Percentiles rank a stretch among this genome's conserved stretches.
Evolutionary conservation across 129 eudicot species (phyloP).

Genomic region (Apium graveolens): DNA sequence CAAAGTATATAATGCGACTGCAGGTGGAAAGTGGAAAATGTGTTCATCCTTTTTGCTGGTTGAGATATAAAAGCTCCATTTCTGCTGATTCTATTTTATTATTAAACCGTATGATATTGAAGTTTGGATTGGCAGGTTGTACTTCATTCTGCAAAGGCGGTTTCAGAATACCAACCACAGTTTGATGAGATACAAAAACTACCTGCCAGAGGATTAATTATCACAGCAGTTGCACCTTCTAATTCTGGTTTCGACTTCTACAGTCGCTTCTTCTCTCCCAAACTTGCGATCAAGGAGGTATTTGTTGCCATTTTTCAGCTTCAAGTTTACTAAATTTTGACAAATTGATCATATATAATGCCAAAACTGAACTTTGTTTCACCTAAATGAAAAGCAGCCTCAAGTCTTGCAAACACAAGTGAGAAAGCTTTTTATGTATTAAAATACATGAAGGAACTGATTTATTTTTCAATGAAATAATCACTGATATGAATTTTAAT

Average conservation of each 20-base stretch:
- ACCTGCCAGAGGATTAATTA: constrained; percentile 56
- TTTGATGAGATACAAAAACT: constrained; percentile 48
- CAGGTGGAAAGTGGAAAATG: neutral
- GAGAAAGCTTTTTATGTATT: neutral
- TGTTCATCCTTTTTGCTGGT: too few relatives aligned
- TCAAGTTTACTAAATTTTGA: neutral
- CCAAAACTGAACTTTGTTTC: neutral
- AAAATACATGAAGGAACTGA: neutral
- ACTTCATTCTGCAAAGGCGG: constrained; percentile 52
- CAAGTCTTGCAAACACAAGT: neutral
- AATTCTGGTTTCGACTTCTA: constrained; percentile 75
- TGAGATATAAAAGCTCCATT: neutral
- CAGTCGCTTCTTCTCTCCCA: constrained; percentile 74
- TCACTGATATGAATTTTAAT: neutral
- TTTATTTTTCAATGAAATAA: neutral
- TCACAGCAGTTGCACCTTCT: constrained; percentile 53
- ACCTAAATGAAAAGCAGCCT: neutral
- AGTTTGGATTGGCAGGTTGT: constrained; percentile 44
- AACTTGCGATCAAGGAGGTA: constrained; percentile 68
- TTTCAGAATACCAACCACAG: constrained; percentile 47
- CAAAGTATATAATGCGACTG: neutral
- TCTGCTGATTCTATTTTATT: neutral
- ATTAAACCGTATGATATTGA: neutral
- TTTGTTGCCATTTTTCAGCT: neutral
- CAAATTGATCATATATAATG: neutral